A percentile compares a stretch with the other conserved stretches of the same genome.
These are phyloP conservation scores for Asterochloris sp. DNA, from an alignment of 139 green algal species.

Conservation along the genomic window DNA sequence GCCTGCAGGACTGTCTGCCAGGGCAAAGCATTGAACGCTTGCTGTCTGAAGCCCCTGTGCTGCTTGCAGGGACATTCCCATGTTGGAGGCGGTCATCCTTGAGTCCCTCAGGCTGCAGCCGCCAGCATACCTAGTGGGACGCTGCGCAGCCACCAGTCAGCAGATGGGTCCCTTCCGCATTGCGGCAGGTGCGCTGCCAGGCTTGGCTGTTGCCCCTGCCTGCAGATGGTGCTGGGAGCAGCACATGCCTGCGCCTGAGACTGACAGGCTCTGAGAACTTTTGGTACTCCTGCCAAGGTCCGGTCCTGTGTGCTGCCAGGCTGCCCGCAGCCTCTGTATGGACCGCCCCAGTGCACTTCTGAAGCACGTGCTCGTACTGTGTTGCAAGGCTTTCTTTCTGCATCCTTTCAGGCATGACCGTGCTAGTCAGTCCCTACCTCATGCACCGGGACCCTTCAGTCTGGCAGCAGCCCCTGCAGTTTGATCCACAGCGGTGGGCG, in stretches of 20 bases:
- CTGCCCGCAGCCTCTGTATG: background rate
- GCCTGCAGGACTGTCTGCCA: background rate
- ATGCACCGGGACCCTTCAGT: conserved; percentile 63
- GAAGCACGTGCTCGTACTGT: background rate
- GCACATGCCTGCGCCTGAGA: background rate
- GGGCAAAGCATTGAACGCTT: background rate
- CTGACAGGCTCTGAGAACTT: background rate
- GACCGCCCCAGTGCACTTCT: background rate
- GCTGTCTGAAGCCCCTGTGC: no score
- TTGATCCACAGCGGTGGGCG: conserved; percentile 70
- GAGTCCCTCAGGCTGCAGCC: conserved; percentile 81
- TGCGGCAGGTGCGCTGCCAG: conserved; percentile 1
- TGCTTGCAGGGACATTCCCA: conserved; percentile 33
- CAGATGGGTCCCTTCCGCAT: conserved; percentile 30
- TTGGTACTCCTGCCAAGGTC: background rate
- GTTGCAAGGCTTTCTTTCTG: background rate
- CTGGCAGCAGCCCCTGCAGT: conserved; percentile 44
- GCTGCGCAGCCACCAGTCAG: conserved; percentile 52
- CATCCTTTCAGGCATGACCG: conserved; percentile 56
- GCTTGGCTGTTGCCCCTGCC: background rate
- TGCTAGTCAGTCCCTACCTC: conserved; percentile 75
- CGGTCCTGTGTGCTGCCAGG: background rate
- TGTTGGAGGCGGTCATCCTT: conserved; percentile 65
- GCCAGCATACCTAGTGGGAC: conserved; percentile 86
- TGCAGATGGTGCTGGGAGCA: background rate